Conservation (phyloP, 371 early-diverging fungal species). For the Lichtheimia corymbifera region DNA sequence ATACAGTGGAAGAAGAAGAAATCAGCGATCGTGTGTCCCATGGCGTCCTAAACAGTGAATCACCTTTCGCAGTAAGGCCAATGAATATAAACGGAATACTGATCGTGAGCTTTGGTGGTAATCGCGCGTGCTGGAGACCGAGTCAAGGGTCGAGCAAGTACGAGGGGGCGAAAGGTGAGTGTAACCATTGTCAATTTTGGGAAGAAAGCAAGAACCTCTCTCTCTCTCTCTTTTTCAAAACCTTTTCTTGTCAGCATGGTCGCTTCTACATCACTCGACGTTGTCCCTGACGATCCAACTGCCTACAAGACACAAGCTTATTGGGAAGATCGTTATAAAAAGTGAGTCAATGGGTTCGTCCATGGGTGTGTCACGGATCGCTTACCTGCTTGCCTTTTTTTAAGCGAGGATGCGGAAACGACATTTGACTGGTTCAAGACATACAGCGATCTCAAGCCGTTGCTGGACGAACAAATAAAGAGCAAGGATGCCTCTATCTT, state of each 20-base stretch:
- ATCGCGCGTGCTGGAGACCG: neutral
- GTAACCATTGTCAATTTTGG: neutral
- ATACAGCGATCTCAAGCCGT: constrained; percentile 69
- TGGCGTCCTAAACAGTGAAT: neutral
- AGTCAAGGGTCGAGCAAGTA: neutral
- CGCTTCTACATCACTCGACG: constrained; percentile 47
- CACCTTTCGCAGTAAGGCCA: constrained; percentile 86
- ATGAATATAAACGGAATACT: constrained; percentile 76
- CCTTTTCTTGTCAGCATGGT: constrained; percentile 24
- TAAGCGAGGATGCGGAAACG: constrained; percentile 52
- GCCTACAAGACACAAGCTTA: constrained; percentile 66
- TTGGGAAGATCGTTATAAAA: constrained; percentile 60
- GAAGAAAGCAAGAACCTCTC: neutral
- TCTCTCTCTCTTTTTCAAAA: neutral
- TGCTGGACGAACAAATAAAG: constrained; percentile 58
- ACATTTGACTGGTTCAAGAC: constrained; percentile 90
- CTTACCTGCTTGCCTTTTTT: neutral
- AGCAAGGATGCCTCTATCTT: constrained; percentile 61
- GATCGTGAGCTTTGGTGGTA: neutral
- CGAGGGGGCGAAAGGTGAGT: neutral
- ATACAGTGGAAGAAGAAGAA: neutral
- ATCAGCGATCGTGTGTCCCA: too few relatives aligned
- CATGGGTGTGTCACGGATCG: neutral
- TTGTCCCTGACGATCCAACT: constrained; percentile 65
- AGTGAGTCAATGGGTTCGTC: constrained; percentile 16